phyloP scores from a whole-genome alignment of 345 rosid genomes.

The Acer yangbiense region DNA sequence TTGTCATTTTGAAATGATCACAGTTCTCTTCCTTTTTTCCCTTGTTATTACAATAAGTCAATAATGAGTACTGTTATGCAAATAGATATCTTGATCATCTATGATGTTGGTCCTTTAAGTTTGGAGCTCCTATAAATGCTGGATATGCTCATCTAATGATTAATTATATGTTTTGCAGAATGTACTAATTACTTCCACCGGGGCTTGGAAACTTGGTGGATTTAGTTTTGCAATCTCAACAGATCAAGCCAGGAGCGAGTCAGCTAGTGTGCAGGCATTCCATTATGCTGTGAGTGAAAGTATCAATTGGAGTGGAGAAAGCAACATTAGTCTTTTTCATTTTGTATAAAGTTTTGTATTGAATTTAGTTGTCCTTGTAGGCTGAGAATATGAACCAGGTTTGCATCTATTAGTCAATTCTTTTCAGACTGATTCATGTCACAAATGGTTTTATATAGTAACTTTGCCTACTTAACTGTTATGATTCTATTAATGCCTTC shows the following conservation, averaged over 20 bases:
- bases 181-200: constrained; percentile 80
- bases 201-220: constrained; percentile 99
- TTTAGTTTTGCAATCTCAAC: constrained; percentile 82
- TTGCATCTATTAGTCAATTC: background rate
- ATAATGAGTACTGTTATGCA: background rate
- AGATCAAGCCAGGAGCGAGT: constrained; percentile 60
- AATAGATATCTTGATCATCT: background rate
- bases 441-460: background rate
- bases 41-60: background rate
- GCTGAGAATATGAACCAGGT: background rate
- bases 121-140: background rate
- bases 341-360: background rate
- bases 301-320: constrained; percentile 11
- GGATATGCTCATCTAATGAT: constrained; percentile 3
- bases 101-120: background rate
- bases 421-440: background rate
- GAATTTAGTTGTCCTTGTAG: background rate
- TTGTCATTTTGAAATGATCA: background rate
- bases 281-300: constrained; percentile 80
- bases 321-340: background rate
- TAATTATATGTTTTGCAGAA: constrained; percentile 52
- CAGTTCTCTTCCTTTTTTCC: background rate
- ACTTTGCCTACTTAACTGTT: background rate
- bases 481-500: constrained; percentile 7
- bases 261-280: constrained; percentile 61